Base-by-base conservation (phyloP, 2,329 filamentous ascomycete genomes). In the Pyrenophora graminea region DNA sequence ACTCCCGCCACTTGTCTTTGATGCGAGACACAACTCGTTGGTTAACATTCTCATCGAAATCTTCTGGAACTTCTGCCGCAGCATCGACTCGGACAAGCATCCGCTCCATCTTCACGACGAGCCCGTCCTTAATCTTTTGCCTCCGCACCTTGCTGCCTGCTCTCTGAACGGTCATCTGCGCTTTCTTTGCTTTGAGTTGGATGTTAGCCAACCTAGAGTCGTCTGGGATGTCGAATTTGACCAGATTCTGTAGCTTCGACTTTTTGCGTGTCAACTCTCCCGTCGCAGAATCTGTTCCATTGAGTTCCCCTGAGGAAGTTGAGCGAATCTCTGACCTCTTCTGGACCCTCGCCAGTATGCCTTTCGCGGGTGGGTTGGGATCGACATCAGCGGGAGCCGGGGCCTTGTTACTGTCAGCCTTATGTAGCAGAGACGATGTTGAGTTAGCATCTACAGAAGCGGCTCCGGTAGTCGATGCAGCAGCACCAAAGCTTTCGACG, bases 1-100 rank as follows among this genome's bases (percentile, higher is more conserved):
- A 87, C 64, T 88, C 85, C 40, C 83, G 76, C 85, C 85, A 88
- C 59, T 85, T 87, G 56, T 87, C 83, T 36, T 82, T 71, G 9
- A 79, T 77, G 45, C 80, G 77, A 7, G 83, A 83, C 54, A 85
- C 81, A 39, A 84, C 79, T 55, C 80, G 79, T 52, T 83, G 74
- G 54, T 82, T 85, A 39, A 80, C 79, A 57, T 86, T 86, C 65
- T 88, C 85, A 46, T 84, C 81, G 57, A 83, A 88, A 50, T 87
- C 83, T 6, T 81, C 77, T 1, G 83, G 80, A 7, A 86, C 71
- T 3, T 80, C 74, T 56, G 80, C 77, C 34, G 76, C 62, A 34
- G 77, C 76, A 59, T 86, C 85, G 19, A 86, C 78, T 18, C 83
- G 79, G 17, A 88, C 81, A 18, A 88, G 79, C 85, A 88, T 88